Evolutionary conservation across 1,284 basidiomycete genomes (phyloP), one percentile per base, ranked within the genome.

Genomic region (Moesziomyces globuligerus): DNA sequence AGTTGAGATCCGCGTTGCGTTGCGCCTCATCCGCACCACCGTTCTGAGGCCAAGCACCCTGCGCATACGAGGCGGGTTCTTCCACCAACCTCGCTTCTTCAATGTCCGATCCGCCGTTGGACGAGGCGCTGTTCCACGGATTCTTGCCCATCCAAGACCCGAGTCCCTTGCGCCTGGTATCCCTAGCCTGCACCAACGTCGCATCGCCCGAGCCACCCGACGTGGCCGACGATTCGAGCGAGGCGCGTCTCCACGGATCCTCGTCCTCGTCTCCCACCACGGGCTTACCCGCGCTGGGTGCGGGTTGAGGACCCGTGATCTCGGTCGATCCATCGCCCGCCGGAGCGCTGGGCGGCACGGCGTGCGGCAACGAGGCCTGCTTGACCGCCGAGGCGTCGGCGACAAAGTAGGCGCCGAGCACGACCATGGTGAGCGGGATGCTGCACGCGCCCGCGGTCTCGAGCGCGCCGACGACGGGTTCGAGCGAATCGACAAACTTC

Each of bases 341-440:
- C 20, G 69, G 62, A 3, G 62, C 69, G 18, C 48, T 61, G 18
- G 69, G 62, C 3, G 69, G 69, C 2, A 61, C 51, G 1, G 49
- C 59, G 21, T 58, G 61, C 18, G 69, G 50, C 26, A 62, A 42
- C 24, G 41, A 26, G 1, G 11, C 25, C 50, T 62, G 41, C 24
- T 56, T 38, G 17, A 57, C 59, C 17, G 65, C 72, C n/a, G 59
- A 50, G 17, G 64, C 58, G 39, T 72, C 70, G 1, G 54, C 73
- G 11, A 67, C 61, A 53, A 96, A 96, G 86, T 94, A 96, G 7
- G 91, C 93, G 17, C 94, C 94, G 40, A 97, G 89, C 8, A 96
- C 93, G 60, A 97, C 87, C 36, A 97, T 85, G 3, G 94, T 96
- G 23, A 96, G 81, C 0, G 94, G 94, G 69, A 97, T 84, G 80